phyloP scores from a whole-genome alignment of 2,329 filamentous ascomycete genomes.

The Diplodia scrobiculata region DNA sequence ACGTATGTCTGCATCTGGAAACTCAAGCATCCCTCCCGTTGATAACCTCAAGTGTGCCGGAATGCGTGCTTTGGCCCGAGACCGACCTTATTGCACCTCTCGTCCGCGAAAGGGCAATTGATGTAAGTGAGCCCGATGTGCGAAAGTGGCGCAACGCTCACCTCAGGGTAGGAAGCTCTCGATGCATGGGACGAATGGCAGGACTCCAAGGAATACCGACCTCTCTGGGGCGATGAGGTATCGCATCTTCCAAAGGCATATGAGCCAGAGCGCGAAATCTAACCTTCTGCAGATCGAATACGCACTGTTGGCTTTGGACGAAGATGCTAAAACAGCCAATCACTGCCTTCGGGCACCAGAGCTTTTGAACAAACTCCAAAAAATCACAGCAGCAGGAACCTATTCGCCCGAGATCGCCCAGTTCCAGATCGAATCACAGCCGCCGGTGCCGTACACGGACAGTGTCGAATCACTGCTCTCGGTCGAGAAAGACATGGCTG shows the following conservation, averaged over 20 bases:
- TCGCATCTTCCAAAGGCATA: neutral
- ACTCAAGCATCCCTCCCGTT: neutral
- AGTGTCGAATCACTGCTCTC: neutral
- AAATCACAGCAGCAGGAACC: neutral
- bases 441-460: neutral
- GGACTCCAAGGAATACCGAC: no score
- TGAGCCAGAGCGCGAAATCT: neutral
- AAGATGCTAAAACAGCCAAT: neutral
- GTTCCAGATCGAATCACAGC: neutral
- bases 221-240: neutral
- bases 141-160: neutral
- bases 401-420: neutral
- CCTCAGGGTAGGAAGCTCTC: neutral
- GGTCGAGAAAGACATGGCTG: neutral
- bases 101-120: neutral
- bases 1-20: no score
- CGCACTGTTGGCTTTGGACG: neutral
- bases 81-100: neutral
- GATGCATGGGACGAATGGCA: neutral
- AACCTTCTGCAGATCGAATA: neutral
- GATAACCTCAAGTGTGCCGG: neutral
- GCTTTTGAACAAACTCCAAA: neutral
- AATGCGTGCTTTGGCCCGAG: neutral
- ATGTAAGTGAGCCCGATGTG: neutral
- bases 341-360: neutral